Base-by-base conservation (phyloP, 2,329 filamentous ascomycete genomes). In the Sclerotinia glacialis region DNA sequence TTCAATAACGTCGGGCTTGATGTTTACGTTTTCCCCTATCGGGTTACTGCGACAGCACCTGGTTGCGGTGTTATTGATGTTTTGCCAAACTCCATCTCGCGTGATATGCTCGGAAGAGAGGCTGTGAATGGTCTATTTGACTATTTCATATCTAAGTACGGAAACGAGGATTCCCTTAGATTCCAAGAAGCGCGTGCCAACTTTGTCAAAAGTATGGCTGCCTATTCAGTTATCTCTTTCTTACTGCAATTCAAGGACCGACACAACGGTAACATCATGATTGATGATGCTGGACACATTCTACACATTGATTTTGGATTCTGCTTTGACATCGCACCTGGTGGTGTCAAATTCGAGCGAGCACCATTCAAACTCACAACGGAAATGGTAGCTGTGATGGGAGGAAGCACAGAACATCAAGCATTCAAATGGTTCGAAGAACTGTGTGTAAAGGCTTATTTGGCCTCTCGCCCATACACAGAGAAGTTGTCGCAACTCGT, bases 321-420 rank as follows among this genome's bases (percentile, higher is more conserved):
- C 85, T 98, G 94, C 80, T 99, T 99, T 79, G 96, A 99, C 76
- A 98, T 99, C 73, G 95, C 93, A 1, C 95, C 95, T 0, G 95
- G 95, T 58, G 95, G 96, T 68, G 93, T 99, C 75, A 94, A 93
- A 73, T 99, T 99, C 76, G 95, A 99, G 82, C 90, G 95, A 31
- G 95, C 95, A 0, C 95, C 95, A 0, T 99, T 99, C 84, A 99
- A 99, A 80, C 86, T 99, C 65, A 99, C 95, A 0, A 86, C 88
- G 9, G 95, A 99, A 78, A 99, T 99, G 96, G 85, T 99, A 68
- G 92, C 93, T n/a, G 95, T 99, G 73, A 98, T 99, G 94, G 94
- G 95, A 64, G 93, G 93, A 67, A 88, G 84, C 65, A 89, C 87
- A 3, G 88, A 90, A 52, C 91, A 93, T 63, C 94, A 98, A 78